Conservation (phyloP, 176 grass and related monocot genomes). For the Carex littledalei region DNA sequence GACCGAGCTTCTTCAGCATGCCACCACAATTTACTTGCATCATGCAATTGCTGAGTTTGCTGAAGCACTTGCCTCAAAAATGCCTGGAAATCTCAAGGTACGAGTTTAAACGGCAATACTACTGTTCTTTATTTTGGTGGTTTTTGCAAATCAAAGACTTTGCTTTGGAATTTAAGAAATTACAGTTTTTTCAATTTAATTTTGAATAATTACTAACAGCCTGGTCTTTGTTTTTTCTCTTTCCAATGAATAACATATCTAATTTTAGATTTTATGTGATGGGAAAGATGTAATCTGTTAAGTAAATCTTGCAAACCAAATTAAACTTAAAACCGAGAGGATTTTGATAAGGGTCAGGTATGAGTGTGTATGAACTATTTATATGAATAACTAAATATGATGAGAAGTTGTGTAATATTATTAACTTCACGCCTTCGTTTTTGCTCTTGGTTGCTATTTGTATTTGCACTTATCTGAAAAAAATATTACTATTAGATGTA, state of each 20-base stretch:
- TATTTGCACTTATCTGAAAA: background rate
- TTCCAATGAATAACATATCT: background rate
- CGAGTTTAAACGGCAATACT: background rate
- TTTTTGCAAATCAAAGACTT: background rate
- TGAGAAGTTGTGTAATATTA: background rate
- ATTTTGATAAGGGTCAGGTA: background rate
- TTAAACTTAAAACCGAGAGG: background rate
- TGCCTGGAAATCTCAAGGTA: slow-evolving; percentile 96
- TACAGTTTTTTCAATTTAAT: background rate
- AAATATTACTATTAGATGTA: too few species aligned
- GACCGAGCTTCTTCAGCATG: slow-evolving; percentile 88
- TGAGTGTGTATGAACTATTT: background rate
- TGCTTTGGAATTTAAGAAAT: background rate
- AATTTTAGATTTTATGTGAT: background rate
- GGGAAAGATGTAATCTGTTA: background rate
- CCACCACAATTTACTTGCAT: slow-evolving; percentile 90
- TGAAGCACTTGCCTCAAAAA: slow-evolving; percentile 84
- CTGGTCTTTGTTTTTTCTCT: background rate
- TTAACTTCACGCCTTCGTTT: background rate
- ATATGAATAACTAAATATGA: background rate
- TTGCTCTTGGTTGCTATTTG: background rate
- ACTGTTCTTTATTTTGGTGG: background rate
- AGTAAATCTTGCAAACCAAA: background rate
- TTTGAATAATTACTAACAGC: background rate
- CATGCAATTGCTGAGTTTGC: slow-evolving; percentile 90